A percentile compares a stretch with the other conserved stretches of the same genome.
Evolutionary conservation across 73 alveolate species (phyloP).

Genomic region (Symbiodinium natans): DNA sequence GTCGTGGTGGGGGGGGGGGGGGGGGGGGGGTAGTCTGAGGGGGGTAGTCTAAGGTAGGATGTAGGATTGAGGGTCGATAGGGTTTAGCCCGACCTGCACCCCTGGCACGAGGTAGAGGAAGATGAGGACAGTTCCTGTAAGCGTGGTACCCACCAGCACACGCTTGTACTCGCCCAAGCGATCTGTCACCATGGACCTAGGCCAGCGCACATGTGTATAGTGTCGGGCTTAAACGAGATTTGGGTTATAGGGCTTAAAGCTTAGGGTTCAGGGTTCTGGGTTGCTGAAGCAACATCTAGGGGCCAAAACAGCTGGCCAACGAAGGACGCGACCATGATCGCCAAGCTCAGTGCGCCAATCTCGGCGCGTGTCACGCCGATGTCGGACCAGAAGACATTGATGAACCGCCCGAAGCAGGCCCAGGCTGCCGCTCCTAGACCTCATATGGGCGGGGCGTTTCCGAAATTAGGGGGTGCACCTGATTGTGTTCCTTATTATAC

Average conservation of each 20-base stretch:
- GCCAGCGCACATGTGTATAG: no score
- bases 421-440: neutral
- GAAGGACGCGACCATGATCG: constrained; percentile 44
- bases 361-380: constrained; percentile 80
- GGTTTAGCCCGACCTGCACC: constrained; percentile 12
- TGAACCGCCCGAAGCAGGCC: constrained; percentile 31
- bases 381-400: constrained; percentile 85
- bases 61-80: no score
- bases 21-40: no score
- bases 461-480: no score
- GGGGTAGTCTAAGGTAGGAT: no score
- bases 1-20: no score
- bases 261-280: no score
- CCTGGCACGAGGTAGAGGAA: constrained; percentile 55
- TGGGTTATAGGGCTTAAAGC: no score
- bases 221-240: no score
- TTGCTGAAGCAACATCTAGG: neutral
- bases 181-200: constrained; percentile 57
- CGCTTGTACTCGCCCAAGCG: constrained; percentile 73
- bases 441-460: no score
- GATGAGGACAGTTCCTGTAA: constrained; percentile 55
- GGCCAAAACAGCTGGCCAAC: constrained; percentile 5
- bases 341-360: constrained; percentile 43
- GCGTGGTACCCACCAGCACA: constrained; percentile 74
- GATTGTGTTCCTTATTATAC: no score